phyloP scores from a whole-genome alignment of 352 stramenopile genomes.

The Globisporangium uncinulatum region DNA sequence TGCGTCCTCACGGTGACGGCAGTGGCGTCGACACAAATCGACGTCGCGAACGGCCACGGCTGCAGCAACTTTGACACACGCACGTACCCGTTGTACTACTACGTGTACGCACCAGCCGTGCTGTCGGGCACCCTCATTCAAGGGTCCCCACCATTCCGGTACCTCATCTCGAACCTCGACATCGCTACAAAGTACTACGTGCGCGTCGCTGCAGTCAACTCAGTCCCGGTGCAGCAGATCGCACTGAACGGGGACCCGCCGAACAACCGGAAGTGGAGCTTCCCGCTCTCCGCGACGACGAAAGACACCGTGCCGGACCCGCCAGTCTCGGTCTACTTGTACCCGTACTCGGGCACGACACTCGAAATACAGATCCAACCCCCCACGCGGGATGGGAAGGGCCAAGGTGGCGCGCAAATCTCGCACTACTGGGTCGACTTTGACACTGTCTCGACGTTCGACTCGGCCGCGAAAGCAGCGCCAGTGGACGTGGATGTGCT shows the following conservation, averaged over 20 bases:
- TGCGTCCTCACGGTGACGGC: conserved; percentile 40
- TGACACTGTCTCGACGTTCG: conserved; percentile 69
- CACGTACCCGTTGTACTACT: conserved; percentile 55
- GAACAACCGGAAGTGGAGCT: conserved; percentile 92
- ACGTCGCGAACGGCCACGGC: conserved; percentile 23
- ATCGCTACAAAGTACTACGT: conserved; percentile 86
- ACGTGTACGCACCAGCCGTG: conserved; percentile 38
- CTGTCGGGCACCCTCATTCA: conserved; percentile 55
- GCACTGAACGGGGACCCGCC: conserved; percentile 65
- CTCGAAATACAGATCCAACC: conserved; percentile 78
- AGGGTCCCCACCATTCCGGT: conserved; percentile 77
- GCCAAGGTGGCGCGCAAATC: conserved; percentile 31
- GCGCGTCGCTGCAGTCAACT: conserved; percentile 88
- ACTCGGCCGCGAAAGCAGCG: conserved; percentile 38
- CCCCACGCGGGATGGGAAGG: conserved; percentile 57
- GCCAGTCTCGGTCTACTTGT: conserved; percentile 48
- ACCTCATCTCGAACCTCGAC: conserved; percentile 67
- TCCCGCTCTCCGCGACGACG: conserved; percentile 57
- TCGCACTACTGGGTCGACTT: conserved; percentile 62
- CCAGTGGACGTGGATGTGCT: conserved; percentile 33
- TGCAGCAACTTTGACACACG: conserved; percentile 46
- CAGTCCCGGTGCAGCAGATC: conserved; percentile 82
- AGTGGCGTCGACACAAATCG: conserved; percentile 16
- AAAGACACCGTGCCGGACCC: conserved; percentile 80
- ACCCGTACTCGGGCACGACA: conserved; percentile 47